phyloP scores from a whole-genome alignment of 1,139 yeast genomes.

The Candida tropicalis region DNA sequence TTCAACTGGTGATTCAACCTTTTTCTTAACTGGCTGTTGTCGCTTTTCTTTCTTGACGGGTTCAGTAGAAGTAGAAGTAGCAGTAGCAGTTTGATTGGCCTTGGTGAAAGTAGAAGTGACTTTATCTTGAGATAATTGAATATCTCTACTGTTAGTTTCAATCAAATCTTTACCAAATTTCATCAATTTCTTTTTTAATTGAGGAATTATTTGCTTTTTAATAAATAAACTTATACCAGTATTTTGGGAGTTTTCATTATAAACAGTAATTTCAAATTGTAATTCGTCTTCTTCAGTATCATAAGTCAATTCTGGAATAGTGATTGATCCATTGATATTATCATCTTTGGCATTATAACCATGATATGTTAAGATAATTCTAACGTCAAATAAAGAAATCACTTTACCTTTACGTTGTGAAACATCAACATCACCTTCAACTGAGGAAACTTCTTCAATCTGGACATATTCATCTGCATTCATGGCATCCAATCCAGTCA shows the following conservation, averaged over 20 bases:
- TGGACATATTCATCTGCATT: slow-evolving; percentile 36
- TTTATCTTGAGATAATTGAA: slow-evolving; percentile 69
- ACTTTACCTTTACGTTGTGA: slow-evolving; percentile 97
- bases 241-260: slow-evolving; percentile 57
- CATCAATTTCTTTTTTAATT: slow-evolving; percentile 59
- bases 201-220: slow-evolving; percentile 66
- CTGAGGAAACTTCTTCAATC: slow-evolving; percentile 60
- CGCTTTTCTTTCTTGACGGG: neutral
- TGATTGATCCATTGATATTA: slow-evolving; percentile 65
- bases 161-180: slow-evolving; percentile 80
- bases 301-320: slow-evolving; percentile 92
- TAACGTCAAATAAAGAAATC: slow-evolving; percentile 84
- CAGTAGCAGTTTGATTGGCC: slow-evolving; percentile 54
- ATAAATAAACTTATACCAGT: slow-evolving; percentile 57
- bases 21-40: neutral
- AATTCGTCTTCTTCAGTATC: slow-evolving; percentile 85
- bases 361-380: slow-evolving; percentile 59
- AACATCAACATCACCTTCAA: slow-evolving; percentile 96
- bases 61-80: slow-evolving; percentile 11
- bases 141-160: slow-evolving; percentile 75
- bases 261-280: slow-evolving; percentile 75
- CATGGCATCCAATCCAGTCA: slow-evolving; percentile 52
- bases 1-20: slow-evolving; percentile 17
- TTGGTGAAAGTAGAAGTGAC: slow-evolving; percentile 70
- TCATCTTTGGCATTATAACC: slow-evolving; percentile 46